Percentiles rank a stretch among this genome's conserved stretches.
Conservation (phyloP, 768 basidiomycete genomes). For the Boletus rex-veris region DNA sequence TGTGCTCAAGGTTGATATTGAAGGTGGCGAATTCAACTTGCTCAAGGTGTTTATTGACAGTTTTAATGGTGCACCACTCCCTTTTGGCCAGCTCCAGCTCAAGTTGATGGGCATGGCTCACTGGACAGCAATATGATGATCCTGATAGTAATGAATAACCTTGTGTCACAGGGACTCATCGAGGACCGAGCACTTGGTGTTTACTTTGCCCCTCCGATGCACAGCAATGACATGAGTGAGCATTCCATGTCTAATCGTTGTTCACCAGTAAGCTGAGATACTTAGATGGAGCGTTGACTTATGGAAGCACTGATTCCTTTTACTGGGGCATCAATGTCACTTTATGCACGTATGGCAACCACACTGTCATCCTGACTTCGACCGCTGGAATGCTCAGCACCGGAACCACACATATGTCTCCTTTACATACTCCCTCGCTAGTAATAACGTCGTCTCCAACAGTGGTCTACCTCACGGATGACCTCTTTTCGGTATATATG, state of each 20-base stretch:
- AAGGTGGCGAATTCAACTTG: constrained; percentile 64
- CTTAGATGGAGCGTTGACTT: constrained; percentile 27
- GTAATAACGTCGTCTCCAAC: neutral
- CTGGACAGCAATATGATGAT: no score
- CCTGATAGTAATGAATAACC: constrained; percentile 27
- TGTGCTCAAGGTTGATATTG: constrained; percentile 70
- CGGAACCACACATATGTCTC: constrained; percentile 20
- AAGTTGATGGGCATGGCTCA: no score
- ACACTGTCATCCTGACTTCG: constrained; percentile 14
- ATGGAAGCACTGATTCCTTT: constrained; percentile 15
- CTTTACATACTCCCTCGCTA: neutral
- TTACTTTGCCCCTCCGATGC: constrained; percentile 22
- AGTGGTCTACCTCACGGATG: constrained; percentile 22
- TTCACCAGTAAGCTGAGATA: neutral
- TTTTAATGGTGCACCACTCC: constrained; percentile 44
- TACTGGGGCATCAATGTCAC: constrained; percentile 33
- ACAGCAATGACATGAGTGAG: constrained; percentile 15
- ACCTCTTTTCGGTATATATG: constrained; percentile 18
- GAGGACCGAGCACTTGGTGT: constrained; percentile 15
- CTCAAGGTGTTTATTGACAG: constrained; percentile 48
- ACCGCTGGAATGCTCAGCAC: constrained; percentile 28
- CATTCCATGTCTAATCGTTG: no score
- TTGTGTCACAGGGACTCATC: constrained; percentile 17
- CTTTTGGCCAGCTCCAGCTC: constrained; percentile 69
- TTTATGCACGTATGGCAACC: constrained; percentile 9